phyloP scores from a whole-genome alignment of 225 moss, liverwort and hornwort species.

The Pleurozium schreberi region DNA sequence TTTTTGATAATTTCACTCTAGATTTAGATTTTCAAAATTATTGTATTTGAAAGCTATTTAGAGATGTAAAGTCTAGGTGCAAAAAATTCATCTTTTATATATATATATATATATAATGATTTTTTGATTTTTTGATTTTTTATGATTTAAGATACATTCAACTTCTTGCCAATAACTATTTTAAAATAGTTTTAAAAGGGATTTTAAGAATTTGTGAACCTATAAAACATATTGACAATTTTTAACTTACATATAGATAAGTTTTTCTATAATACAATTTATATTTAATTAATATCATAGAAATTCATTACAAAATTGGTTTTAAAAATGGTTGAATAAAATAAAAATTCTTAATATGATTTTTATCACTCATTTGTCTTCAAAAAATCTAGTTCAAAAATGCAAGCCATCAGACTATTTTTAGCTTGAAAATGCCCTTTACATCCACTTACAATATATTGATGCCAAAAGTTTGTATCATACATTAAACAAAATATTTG shows the following conservation, averaged over 20 bases:
- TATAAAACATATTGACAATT: accelerated
- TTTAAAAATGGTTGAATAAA: not conserved
- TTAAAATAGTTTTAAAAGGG: not conserved
- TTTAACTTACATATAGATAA: not conserved
- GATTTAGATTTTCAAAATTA: not conserved
- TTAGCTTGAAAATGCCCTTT: not conserved
- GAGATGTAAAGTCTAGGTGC: accelerated
- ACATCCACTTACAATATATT: not conserved
- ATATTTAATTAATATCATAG: not conserved
- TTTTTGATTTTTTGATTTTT: not conserved
- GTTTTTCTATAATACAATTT: not conserved
- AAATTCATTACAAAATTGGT: not conserved
- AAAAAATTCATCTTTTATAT: not conserved
- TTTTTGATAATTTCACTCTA: not conserved
- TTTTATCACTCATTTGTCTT: accelerated
- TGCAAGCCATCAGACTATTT: not conserved
- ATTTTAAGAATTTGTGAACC: accelerated
- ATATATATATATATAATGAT: too few relatives aligned
- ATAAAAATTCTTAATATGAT: not conserved
- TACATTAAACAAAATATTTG: too few relatives aligned
- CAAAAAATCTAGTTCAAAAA: not conserved
- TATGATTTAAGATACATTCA: not conserved
- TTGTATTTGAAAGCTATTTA: not conserved
- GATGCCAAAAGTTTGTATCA: too few relatives aligned
- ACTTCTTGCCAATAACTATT: not conserved